phyloP scores from a whole-genome alignment of 371 early-diverging fungal species.

The Mortierella sp. region DNA sequence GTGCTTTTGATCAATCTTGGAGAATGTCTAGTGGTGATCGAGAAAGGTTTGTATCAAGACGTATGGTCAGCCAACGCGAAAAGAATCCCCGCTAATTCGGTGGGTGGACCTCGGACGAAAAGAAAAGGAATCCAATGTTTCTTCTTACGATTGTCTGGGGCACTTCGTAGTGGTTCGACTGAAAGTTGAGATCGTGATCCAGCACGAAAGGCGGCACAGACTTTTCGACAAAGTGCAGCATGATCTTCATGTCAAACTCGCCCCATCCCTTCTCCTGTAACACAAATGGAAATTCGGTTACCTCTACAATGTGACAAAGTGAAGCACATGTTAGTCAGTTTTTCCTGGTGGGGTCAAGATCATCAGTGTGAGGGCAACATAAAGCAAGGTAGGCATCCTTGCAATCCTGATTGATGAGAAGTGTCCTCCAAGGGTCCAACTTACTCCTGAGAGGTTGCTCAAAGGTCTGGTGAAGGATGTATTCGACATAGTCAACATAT shows the following conservation, averaged over 20 bases:
- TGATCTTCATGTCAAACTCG: slow-evolving; percentile 78
- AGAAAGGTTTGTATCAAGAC: not conserved
- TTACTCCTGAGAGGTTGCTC: slow-evolving; percentile 74
- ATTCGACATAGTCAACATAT: slow-evolving; percentile 79
- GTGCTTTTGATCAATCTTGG: slow-evolving; percentile 40
- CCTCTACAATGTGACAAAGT: slow-evolving; percentile 60
- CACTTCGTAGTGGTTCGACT: slow-evolving; percentile 66
- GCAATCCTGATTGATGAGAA: too few species aligned
- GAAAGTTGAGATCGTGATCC: slow-evolving; percentile 76
- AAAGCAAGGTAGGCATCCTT: not conserved
- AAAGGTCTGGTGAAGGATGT: slow-evolving; percentile 81
- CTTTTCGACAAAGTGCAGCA: slow-evolving; percentile 69
- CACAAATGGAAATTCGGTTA: slow-evolving; percentile 71
- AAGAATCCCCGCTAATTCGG: not conserved
- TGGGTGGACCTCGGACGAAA: not conserved
- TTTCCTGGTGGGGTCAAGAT: not conserved
- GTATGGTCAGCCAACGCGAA: not conserved
- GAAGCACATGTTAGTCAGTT: not conserved
- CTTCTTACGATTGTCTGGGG: slow-evolving; percentile 60
- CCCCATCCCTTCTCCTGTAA: slow-evolving; percentile 82
- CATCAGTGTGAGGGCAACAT: not conserved
- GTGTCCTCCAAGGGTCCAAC: not conserved
- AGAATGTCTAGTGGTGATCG: slow-evolving; percentile 27
- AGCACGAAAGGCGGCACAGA: slow-evolving; percentile 65
- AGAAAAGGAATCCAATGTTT: not conserved